Evolutionary conservation across 495 filamentous ascomycete genomes (phyloP).

Genomic region (Polyplosphaeria fusca): DNA sequence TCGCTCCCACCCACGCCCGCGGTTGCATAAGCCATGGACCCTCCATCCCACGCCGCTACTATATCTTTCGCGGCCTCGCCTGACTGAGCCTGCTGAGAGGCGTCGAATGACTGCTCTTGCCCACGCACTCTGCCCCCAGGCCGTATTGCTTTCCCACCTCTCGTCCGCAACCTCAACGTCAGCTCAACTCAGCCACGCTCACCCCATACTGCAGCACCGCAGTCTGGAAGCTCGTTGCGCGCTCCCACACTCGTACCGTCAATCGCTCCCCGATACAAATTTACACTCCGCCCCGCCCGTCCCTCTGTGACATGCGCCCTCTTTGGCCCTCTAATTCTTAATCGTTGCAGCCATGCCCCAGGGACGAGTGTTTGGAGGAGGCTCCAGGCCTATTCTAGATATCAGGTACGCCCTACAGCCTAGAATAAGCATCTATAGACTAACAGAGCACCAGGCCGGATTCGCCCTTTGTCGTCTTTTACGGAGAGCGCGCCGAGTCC

Average conservation of each 20-base stretch:
- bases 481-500: conserved; percentile 39
- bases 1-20: background rate
- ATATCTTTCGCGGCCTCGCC: background rate
- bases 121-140: background rate
- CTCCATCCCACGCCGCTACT: conserved; percentile 15
- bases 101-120: conserved; percentile 11
- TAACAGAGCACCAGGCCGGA: conserved; percentile 32
- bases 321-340: conserved; percentile 8
- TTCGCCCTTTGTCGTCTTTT: conserved; percentile 41
- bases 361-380: conserved; percentile 25
- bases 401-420: conserved; percentile 27
- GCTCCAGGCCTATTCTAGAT: conserved; percentile 31
- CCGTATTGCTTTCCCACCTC: background rate
- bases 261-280: conserved; percentile 15
- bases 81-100: background rate
- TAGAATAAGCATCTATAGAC: background rate
- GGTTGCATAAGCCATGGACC: background rate
- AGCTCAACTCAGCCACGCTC: conserved; percentile 19
- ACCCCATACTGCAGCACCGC: background rate
- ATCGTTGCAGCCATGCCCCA: conserved; percentile 21
- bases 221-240: background rate
- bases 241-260: background rate
- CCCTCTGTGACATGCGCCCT: conserved; percentile 4
- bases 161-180: too few species aligned
- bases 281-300: background rate